Evolutionary conservation across 1,284 basidiomycete genomes (phyloP).

Genomic region (Tylopilus orsonianus): DNA sequence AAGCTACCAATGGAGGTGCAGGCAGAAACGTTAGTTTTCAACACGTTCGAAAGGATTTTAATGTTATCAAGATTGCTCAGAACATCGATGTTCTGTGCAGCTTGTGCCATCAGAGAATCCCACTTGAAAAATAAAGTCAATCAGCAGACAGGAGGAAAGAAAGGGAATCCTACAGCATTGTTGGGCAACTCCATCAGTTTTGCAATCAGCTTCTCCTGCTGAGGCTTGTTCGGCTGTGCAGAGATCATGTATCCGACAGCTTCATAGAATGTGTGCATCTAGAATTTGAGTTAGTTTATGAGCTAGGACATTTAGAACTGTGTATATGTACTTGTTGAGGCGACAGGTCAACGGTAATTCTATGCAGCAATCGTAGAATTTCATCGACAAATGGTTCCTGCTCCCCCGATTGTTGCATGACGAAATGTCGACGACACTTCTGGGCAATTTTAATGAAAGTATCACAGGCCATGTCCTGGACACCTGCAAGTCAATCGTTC

Average conservation of each 20-base stretch:
- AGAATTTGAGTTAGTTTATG: constrained; percentile 11
- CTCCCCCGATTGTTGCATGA: constrained; percentile 98
- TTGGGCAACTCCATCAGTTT: constrained; percentile 99
- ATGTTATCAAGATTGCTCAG: constrained; percentile 91
- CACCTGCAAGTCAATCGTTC: constrained; percentile 54
- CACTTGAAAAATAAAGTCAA: constrained; percentile 54
- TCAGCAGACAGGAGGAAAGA: background rate
- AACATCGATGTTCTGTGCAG: constrained; percentile 91
- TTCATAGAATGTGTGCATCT: constrained; percentile 97
- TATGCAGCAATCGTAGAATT: constrained; percentile 88
- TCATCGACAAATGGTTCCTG: constrained; percentile 98
- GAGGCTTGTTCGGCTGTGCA: constrained; percentile 96
- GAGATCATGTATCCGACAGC: constrained; percentile 99
- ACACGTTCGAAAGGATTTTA: constrained; percentile 94
- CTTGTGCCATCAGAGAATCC: constrained; percentile 97
- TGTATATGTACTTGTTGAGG: constrained; percentile 75
- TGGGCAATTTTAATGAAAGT: constrained; percentile 99
- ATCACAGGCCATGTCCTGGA: constrained; percentile 99
- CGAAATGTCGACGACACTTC: constrained; percentile 97
- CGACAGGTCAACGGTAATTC: constrained; percentile 94
- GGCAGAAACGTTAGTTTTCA: constrained; percentile 98
- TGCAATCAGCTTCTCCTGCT: constrained; percentile 92
- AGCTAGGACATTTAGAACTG: background rate
- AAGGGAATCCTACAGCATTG: constrained; percentile 70
- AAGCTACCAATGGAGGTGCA: constrained; percentile 97